A percentile compares a stretch with the other conserved stretches of the same genome.
Evolutionary conservation across 1,284 basidiomycete genomes (phyloP).

Genomic region (Cerioporus squamosus): DNA sequence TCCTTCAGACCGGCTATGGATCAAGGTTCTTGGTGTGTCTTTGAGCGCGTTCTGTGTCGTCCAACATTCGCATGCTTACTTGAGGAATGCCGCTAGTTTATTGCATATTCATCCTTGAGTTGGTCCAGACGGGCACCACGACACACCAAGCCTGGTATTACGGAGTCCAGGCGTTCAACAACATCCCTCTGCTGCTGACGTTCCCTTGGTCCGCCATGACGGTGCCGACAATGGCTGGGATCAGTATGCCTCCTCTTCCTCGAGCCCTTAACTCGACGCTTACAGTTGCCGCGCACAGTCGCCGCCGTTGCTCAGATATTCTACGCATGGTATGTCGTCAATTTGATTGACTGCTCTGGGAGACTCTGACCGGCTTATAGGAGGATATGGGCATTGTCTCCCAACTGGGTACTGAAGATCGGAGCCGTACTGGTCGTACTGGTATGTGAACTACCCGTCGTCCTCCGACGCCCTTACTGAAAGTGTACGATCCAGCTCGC

Average conservation of each 20-base stretch:
- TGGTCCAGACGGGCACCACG: constrained; percentile 25
- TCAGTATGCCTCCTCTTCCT: constrained; percentile 16
- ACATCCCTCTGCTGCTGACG: constrained; percentile 8
- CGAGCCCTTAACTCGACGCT: neutral
- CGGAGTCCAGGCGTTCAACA: constrained; percentile 26
- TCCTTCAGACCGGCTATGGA: constrained; percentile 5
- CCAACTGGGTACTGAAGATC: constrained; percentile 4
- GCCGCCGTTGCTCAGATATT: constrained; percentile 12
- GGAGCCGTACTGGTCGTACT: constrained; percentile 1
- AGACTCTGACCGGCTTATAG: too few species aligned
- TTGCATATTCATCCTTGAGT: constrained; percentile 21
- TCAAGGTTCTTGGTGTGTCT: constrained; percentile 1
- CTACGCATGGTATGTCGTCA: constrained; percentile 10
- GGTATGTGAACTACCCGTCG: neutral
- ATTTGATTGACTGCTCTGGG: too few species aligned
- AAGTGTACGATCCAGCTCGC: too few species aligned
- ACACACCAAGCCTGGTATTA: constrained; percentile 28
- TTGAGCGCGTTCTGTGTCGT: neutral
- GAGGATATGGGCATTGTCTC: neutral
- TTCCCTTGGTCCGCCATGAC: constrained; percentile 27
- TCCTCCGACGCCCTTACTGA: too few species aligned
- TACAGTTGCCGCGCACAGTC: neutral
- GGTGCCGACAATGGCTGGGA: constrained; percentile 24
- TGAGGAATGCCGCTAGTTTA: constrained; percentile 5
- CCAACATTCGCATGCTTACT: neutral